These are phyloP conservation scores for Alternaria ventricosa DNA, from an alignment of 2,329 filamentous ascomycete species.

Conservation along the genomic window DNA sequence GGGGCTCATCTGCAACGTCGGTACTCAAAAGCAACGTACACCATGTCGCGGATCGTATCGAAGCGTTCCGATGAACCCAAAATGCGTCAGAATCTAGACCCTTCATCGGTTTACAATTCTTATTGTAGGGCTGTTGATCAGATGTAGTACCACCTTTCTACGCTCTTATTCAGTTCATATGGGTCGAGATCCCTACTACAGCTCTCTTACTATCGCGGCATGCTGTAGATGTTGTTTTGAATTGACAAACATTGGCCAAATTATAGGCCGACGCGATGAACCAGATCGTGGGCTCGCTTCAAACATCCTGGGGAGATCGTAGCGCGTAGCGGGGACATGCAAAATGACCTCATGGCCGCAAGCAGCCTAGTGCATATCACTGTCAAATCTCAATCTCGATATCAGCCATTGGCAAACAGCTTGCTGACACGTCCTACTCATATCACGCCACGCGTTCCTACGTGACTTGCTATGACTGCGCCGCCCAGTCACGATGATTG, in stretches of 20 bases:
- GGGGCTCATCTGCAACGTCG: not conserved
- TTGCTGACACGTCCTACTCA: not conserved
- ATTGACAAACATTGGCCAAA: not conserved
- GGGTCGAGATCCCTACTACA: not conserved
- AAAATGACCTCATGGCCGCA: not conserved
- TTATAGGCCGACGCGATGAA: not conserved
- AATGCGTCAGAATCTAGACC: not conserved
- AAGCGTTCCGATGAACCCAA: not conserved
- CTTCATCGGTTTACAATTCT: not conserved
- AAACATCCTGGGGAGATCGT: conserved; percentile 5
- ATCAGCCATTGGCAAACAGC: not conserved
- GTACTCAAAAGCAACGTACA: not conserved
- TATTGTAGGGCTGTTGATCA: not conserved
- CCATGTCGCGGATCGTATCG: not conserved
- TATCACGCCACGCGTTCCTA: not conserved
- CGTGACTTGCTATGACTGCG: not conserved
- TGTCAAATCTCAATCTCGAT: not conserved
- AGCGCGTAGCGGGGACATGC: not conserved
- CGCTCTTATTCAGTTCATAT: not conserved
- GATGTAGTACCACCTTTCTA: not conserved
- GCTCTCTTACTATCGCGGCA: not conserved
- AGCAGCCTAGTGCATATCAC: conserved; percentile 1
- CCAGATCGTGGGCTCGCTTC: conserved; percentile 8
- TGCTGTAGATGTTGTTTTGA: not conserved
- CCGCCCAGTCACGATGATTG: not conserved